Evolutionary conservation across 768 basidiomycete genomes (phyloP).

Genomic region (Kwoniella sp.): DNA sequence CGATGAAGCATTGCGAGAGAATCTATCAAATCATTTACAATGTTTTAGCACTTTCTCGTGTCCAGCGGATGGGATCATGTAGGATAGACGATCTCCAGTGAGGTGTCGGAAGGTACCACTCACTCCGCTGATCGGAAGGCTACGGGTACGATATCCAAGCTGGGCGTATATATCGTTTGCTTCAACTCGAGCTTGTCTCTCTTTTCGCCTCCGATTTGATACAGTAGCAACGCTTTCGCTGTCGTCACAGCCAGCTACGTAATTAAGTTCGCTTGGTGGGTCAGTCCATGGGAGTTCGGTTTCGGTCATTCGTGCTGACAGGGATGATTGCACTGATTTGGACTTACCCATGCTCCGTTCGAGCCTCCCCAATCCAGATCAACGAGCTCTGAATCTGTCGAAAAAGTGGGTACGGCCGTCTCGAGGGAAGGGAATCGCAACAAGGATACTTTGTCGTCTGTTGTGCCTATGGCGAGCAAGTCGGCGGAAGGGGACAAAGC

Average conservation of each 20-base stretch:
- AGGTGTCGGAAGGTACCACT: conserved; percentile 14
- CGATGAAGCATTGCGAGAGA: conserved; percentile 20
- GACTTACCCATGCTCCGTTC: conserved; percentile 57
- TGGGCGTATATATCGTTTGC: conserved; percentile 47
- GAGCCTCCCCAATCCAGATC: conserved; percentile 74
- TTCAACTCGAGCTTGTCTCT: conserved; percentile 29
- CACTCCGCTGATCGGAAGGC: conserved; percentile 53
- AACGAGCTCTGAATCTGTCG: conserved; percentile 71
- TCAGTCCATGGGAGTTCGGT: no score
- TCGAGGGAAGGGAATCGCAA: conserved; percentile 66
- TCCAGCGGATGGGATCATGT: no score
- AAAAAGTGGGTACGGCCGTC: conserved; percentile 60
- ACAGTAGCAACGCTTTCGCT: conserved; percentile 38
- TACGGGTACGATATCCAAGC: conserved; percentile 43
- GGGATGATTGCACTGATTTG: background rate
- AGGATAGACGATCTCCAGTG: background rate
- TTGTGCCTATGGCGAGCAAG: conserved; percentile 69
- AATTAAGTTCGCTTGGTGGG: background rate
- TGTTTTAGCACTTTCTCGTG: background rate
- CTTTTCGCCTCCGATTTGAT: conserved; percentile 31
- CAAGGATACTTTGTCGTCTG: conserved; percentile 71
- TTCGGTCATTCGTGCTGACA: background rate
- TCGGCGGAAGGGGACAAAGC: conserved; percentile 71
- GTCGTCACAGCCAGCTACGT: conserved; percentile 52
- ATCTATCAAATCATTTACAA: no score